Evolutionary conservation across 2,329 filamentous ascomycete genomes (phyloP).

Genomic region (Aureobasidium sp.): DNA sequence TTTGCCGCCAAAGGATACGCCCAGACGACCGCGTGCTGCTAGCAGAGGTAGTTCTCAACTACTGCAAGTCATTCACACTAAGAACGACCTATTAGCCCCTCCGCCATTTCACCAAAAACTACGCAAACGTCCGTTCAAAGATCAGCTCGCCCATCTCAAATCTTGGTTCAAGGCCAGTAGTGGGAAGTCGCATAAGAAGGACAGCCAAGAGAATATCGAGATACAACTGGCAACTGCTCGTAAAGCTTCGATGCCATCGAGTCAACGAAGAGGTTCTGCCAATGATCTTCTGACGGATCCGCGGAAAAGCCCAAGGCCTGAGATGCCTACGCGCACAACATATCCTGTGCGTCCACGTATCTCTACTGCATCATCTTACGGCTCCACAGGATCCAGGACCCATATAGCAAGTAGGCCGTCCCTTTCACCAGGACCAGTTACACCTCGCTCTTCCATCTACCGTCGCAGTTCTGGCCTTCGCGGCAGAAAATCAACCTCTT

Average conservation of each 20-base stretch:
- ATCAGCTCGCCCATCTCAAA: constrained; percentile 60
- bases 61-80: constrained; percentile 71
- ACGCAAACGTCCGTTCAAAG: constrained; percentile 57
- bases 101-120: constrained; percentile 48
- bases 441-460: constrained; percentile 71
- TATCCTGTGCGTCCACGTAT: constrained; percentile 37
- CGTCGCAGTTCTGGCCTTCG: constrained; percentile 77
- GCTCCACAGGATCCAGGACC: constrained; percentile 30
- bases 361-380: constrained; percentile 35
- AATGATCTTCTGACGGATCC: not conserved
- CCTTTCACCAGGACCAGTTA: constrained; percentile 77
- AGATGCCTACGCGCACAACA: constrained; percentile 32
- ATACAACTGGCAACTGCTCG: not conserved
- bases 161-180: constrained; percentile 60
- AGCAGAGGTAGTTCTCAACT: constrained; percentile 61
- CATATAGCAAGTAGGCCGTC: constrained; percentile 58
- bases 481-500: constrained; percentile 91
- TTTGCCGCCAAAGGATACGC: constrained; percentile 75
- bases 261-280: constrained; percentile 1
- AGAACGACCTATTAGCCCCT: constrained; percentile 52
- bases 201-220: not conserved
- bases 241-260: not conserved
- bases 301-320: constrained; percentile 26
- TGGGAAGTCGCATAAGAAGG: not conserved
- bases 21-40: constrained; percentile 49